These are phyloP conservation scores for Globisporangium echinulatum DNA, from an alignment of 352 stramenopile genomes.

Conservation along the genomic window DNA sequence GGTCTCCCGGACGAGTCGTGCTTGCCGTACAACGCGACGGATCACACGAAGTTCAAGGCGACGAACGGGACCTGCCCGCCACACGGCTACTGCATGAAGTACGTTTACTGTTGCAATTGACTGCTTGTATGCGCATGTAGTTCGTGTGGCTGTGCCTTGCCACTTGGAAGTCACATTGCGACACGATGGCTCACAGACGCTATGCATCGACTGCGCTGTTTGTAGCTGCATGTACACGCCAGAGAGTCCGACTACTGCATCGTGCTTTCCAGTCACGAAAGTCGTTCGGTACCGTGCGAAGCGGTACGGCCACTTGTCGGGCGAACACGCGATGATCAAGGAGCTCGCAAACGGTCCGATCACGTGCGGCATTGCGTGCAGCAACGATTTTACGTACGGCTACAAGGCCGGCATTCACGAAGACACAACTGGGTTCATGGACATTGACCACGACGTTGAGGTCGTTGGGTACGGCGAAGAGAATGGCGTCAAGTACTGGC, in stretches of 20 bases:
- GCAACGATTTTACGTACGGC: conserved; percentile 70
- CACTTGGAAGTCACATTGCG: conserved; percentile 2
- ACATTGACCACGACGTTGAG: conserved; percentile 82
- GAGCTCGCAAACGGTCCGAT: conserved; percentile 86
- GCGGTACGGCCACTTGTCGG: conserved; percentile 50
- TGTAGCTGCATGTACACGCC: conserved; percentile 77
- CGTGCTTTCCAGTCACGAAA: conserved; percentile 73
- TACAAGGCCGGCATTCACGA: conserved; percentile 93
- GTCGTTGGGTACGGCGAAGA: conserved; percentile 91
- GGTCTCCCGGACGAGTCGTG: conserved; percentile 50
- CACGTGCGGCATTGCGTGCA: conserved; percentile 90
- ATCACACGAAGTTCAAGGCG: conserved; percentile 42
- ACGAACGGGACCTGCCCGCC: conserved; percentile 53
- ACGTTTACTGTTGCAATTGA: background rate
- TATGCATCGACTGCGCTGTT: too few species aligned
- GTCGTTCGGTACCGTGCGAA: conserved; percentile 81
- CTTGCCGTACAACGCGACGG: conserved; percentile 53
- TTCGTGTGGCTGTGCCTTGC: background rate
- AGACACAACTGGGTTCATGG: conserved; percentile 83
- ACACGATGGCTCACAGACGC: background rate
- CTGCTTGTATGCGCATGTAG: too few species aligned
- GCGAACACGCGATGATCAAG: conserved; percentile 80
- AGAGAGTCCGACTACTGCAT: conserved; percentile 26
- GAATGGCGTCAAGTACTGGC: conserved; percentile 93
- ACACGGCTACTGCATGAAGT: conserved; percentile 68